These are phyloP conservation scores for Arctium lappa DNA, from an alignment of 129 eudicot genomes.

Conservation along the genomic window DNA sequence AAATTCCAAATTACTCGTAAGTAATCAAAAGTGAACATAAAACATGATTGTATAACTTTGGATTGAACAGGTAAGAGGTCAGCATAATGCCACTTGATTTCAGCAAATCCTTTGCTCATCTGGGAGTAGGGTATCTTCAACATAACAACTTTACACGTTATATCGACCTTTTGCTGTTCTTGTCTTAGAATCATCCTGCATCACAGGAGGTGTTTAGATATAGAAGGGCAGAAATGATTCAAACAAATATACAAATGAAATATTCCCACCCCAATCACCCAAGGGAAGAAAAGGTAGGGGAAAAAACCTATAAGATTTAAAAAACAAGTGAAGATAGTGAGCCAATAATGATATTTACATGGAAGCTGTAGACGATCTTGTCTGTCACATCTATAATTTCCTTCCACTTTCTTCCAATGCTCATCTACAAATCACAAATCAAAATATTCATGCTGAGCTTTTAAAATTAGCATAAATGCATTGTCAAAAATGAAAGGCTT, in stretches of 20 bases:
- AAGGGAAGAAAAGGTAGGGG: not conserved
- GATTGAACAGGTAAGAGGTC: conserved; percentile 1
- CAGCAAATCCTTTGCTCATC: not conserved
- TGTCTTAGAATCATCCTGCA: conserved; percentile 41
- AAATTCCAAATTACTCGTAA: not conserved
- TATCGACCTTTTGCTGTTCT: conserved; percentile 36
- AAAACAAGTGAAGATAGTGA: not conserved
- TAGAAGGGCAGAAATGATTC: not conserved
- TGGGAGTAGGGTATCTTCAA: not conserved
- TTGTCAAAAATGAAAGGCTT: not conserved
- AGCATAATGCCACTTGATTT: conserved; percentile 5
- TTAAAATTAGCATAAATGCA: not conserved
- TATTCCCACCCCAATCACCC: not conserved
- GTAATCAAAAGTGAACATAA: not conserved
- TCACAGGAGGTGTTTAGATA: not conserved
- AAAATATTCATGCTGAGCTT: not conserved
- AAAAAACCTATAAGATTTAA: not conserved
- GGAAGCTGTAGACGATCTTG: conserved; percentile 65
- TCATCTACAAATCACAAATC: conserved; percentile 48
- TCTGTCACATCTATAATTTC: conserved; percentile 72
- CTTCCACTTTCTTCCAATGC: conserved; percentile 97
- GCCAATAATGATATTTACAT: conserved; percentile 42
- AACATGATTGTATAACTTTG: not conserved
- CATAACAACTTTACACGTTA: conserved; percentile 20
- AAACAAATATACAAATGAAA: not conserved